Base-by-base conservation (phyloP, 495 filamentous ascomycete genomes). In the Evernia prunastri region DNA sequence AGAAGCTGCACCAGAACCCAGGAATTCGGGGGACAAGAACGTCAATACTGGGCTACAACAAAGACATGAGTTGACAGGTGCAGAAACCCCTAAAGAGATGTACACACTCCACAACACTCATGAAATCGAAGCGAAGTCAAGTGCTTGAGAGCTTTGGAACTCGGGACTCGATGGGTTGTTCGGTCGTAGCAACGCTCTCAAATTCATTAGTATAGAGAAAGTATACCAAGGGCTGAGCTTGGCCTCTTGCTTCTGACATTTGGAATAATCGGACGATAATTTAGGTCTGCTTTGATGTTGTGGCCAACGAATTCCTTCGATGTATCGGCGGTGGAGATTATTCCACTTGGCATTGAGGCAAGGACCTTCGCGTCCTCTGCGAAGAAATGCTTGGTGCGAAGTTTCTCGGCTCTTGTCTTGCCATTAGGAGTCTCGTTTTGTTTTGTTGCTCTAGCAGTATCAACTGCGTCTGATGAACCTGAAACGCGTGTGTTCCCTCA, bases 61-160 rank as follows among this genome's bases (percentile, higher is more conserved):
- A 53, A 54, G 43, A 39, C 27, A 56, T 39, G 60, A 63, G 37
- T 23, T 63, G 47, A 25, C 27, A 33, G 60, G 27, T 56, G 43
- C 45, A 37, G 25, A 13, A 12, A 3, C 23, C 27, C 60, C 42
- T 18, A 31, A 15, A 63, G 60, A 63, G 45, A 63, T 63, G 60
- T 56, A 33, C 49, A 63, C 60, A 11, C 31, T 20, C 45, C 29
- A 63, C 10, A 63, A 63, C 35, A 53, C 31, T 4, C 60, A 63
- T 42, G 60, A 63, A 63, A 20, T 63, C 60, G 60, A 56, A 61
- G 40, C 59, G 27, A 49, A 13, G 49, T 27, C 37, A 49, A 12
- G 42, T 49, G 9, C 37, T 61, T 61, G 17, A 56, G 42, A 3
- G 42, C 42, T 43, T 43, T 43, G 42, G 42, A n/a, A 43, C 17